These are phyloP conservation scores for Leishmania aethiopica DNA, from an alignment of 208 protist genomes.

Conservation along the genomic window DNA sequence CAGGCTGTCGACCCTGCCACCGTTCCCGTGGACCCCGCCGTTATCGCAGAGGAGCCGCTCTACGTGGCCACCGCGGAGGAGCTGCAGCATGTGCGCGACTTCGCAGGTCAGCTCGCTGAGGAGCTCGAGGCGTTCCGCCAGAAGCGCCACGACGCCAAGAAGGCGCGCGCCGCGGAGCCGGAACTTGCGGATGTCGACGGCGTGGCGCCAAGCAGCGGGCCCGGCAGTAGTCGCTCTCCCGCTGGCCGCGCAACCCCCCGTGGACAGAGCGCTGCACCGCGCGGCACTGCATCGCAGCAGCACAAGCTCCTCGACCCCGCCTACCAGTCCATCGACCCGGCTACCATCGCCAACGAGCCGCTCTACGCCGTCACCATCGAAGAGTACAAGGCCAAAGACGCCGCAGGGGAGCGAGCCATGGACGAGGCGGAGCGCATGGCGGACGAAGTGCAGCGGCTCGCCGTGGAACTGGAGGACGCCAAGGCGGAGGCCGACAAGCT, in stretches of 20 bases:
- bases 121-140: constrained; percentile 34
- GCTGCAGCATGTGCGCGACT: constrained; percentile 13
- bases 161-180: constrained; percentile 11
- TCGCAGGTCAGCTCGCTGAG: neutral
- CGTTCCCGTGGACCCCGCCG: constrained; percentile 13
- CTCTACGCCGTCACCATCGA: constrained; percentile 27
- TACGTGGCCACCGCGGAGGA: constrained; percentile 27
- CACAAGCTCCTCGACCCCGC: neutral
- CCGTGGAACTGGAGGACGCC: constrained; percentile 13
- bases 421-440: constrained; percentile 12
- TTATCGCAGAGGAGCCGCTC: constrained; percentile 20
- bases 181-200: constrained; percentile 14
- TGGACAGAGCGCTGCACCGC: neutral
- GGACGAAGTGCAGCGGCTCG: constrained; percentile 9
- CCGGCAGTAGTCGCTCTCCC: neutral
- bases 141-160: constrained; percentile 29
- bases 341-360: constrained; percentile 21
- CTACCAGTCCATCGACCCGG: constrained; percentile 17
- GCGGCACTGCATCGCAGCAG: constrained; percentile 5
- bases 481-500: neutral
- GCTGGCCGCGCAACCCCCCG: neutral
- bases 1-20: constrained; percentile 5
- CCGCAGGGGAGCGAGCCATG: neutral
- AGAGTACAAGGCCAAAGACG: constrained; percentile 23
- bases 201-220: neutral